Base-by-base conservation (phyloP, 2,329 filamentous ascomycete genomes). In the Phialophora macrospora region DNA sequence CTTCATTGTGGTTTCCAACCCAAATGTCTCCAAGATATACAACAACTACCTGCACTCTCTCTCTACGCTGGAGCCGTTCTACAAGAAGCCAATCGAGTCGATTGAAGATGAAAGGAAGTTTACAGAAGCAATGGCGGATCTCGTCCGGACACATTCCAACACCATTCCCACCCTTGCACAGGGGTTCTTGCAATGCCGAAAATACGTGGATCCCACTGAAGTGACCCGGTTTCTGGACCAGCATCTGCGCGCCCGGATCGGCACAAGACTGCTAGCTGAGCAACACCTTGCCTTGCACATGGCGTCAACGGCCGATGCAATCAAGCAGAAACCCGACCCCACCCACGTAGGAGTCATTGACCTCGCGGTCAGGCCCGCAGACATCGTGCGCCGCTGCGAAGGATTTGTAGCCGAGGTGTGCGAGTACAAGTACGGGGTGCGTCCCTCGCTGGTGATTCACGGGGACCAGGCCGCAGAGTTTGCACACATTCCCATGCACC, bases 1-100 rank as follows among this genome's bases (percentile, higher is more conserved):
- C 0, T 99, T 94, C 78, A 98, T 99, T 70, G 94, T 99, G 62
- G 95, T 99, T 28, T 93, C 94, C n/a, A 98, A 99, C 76, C 92
- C 93, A 0, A 92, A 97, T 76, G 93, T 99, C 72, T 91, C 90
- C 28, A 89, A 90, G 73, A 99, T 99, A 70, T 97, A 98, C 82
- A 89, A 91, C 78, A 98, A 97, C 79, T 99, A 99, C 78, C 84
- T 96, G 52, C 93, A 97, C 78, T 97, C 93, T 2, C 83, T 99
- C 22, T 94, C 91, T 1, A 96, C 93, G 0, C 84, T 99, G 17
- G 85, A 98, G 3, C 93, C 94, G 4, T 97, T 94, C 74, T 88
- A 90, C 34, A 84, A 90, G 75, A 83, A 85, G 63, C 84, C 85
- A 63, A 93, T 96, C 68, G 87, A 86, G 55, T 92, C 87, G 1